Conservation (phyloP, 768 basidiomycete genomes). For the Tephrocybe sp. region DNA sequence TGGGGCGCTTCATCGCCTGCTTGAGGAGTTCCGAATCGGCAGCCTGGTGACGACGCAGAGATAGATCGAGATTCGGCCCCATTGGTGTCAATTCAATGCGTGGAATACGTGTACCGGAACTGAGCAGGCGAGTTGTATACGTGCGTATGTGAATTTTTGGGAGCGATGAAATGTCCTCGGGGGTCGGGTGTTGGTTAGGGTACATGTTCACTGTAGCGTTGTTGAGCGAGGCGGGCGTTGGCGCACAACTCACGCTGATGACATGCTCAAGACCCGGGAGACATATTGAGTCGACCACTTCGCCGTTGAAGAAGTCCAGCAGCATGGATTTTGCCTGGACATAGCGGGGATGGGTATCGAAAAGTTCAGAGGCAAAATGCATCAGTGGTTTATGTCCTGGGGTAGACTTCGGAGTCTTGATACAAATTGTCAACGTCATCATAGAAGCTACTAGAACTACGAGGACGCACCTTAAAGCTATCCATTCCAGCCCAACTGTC, state of each 20-base stretch:
- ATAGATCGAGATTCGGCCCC: slow-evolving; percentile 89
- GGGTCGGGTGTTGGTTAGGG: slow-evolving; percentile 21
- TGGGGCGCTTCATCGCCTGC: slow-evolving; percentile 79
- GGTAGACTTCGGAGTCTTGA: slow-evolving; percentile 83
- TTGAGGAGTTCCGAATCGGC: slow-evolving; percentile 82
- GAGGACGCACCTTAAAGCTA: slow-evolving; percentile 72
- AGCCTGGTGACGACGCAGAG: slow-evolving; percentile 68
- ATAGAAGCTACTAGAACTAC: not conserved
- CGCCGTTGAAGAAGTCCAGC: slow-evolving; percentile 87
- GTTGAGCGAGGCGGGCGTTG: slow-evolving; percentile 57
- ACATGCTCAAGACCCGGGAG: slow-evolving; percentile 85
- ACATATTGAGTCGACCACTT: slow-evolving; percentile 80
- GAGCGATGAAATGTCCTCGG: slow-evolving; percentile 46
- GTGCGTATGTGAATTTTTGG: slow-evolving; percentile 89
- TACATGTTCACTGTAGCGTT: slow-evolving; percentile 32
- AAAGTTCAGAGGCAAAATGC: slow-evolving; percentile 94
- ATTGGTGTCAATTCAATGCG: slow-evolving; percentile 82
- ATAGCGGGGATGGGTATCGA: slow-evolving; percentile 92
- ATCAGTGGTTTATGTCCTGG: slow-evolving; percentile 90
- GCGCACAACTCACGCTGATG: slow-evolving; percentile 77
- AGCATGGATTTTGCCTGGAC: slow-evolving; percentile 90
- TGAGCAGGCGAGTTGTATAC: slow-evolving; percentile 72
- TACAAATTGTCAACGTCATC: not conserved
- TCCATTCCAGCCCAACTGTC: slow-evolving; percentile 78
- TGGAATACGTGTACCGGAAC: slow-evolving; percentile 80